Conservation (phyloP, 2,329 filamentous ascomycete genomes). For the Pleurostoma richardsiae region DNA sequence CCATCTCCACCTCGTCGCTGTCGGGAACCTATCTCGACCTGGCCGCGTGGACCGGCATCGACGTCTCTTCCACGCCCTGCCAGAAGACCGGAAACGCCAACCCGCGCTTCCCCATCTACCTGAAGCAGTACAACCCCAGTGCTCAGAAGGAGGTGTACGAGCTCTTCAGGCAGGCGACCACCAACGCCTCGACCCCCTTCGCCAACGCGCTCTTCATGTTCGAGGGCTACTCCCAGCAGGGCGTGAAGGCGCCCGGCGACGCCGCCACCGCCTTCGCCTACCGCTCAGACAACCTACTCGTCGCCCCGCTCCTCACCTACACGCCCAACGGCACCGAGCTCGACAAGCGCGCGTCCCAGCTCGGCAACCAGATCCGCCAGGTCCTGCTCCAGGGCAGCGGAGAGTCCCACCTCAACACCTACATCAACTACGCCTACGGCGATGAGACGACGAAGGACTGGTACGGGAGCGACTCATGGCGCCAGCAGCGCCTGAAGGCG, state of each 20-base stretch:
- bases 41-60: constrained; percentile 34
- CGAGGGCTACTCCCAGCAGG: constrained; percentile 46
- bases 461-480: constrained; percentile 46
- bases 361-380: constrained; percentile 31
- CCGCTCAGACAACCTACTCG: constrained; percentile 36
- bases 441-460: constrained; percentile 31
- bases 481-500: constrained; percentile 33
- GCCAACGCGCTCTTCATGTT: constrained; percentile 42
- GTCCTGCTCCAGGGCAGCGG: constrained; percentile 29
- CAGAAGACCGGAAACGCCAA: constrained; percentile 33
- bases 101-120: constrained; percentile 37
- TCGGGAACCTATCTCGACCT: constrained; percentile 40
- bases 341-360: constrained; percentile 22
- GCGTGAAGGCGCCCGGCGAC: constrained; percentile 29
- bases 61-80: constrained; percentile 28
- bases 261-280: constrained; percentile 38
- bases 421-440: constrained; percentile 49
- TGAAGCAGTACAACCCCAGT: constrained; percentile 15
- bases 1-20: constrained; percentile 22
- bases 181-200: constrained; percentile 17
- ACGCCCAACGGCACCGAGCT: constrained; percentile 20
- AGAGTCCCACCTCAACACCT: constrained; percentile 25
- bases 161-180: constrained; percentile 11
- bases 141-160: constrained; percentile 2
- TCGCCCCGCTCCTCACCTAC: constrained; percentile 31